Evolutionary conservation across 2,329 filamentous ascomycete genomes (phyloP).

Genomic region (Verticillium isaacii): DNA sequence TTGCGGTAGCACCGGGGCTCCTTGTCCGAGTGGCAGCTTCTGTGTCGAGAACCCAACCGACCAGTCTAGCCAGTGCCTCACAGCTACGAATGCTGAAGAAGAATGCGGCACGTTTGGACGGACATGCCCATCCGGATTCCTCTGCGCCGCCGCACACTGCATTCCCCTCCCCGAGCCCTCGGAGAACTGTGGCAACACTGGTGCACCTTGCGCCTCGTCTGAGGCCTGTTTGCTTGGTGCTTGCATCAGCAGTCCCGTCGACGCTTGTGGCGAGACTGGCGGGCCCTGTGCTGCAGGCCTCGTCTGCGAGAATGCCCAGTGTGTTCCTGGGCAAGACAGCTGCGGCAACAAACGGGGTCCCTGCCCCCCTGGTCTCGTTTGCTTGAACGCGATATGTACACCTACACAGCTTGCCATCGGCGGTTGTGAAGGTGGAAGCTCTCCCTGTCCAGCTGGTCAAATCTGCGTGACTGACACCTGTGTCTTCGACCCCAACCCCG

Average conservation of each 20-base stretch:
- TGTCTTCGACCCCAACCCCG: slow-evolving; percentile 1
- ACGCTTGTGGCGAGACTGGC: background rate
- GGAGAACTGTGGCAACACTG: background rate
- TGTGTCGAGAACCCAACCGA: background rate
- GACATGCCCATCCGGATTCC: background rate
- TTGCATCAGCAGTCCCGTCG: background rate
- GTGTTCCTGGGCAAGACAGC: background rate
- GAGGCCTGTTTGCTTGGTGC: background rate
- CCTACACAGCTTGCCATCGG: background rate
- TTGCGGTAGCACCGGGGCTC: background rate
- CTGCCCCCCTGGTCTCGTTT: background rate
- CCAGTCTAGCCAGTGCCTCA: no score
- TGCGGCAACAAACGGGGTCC: background rate
- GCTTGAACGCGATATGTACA: background rate
- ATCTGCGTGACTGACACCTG: background rate
- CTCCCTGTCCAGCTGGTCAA: background rate
- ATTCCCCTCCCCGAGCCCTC: background rate
- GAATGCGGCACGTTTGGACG: background rate
- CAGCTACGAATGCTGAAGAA: no score
- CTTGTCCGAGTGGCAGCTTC: background rate
- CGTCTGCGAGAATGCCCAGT: background rate
- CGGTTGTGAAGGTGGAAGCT: background rate
- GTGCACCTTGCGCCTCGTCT: background rate
- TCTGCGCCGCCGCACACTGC: background rate
- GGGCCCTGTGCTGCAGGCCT: background rate